These are phyloP conservation scores for Neospermospora avenae DNA, from an alignment of 2,329 filamentous ascomycete species.

Conservation along the genomic window DNA sequence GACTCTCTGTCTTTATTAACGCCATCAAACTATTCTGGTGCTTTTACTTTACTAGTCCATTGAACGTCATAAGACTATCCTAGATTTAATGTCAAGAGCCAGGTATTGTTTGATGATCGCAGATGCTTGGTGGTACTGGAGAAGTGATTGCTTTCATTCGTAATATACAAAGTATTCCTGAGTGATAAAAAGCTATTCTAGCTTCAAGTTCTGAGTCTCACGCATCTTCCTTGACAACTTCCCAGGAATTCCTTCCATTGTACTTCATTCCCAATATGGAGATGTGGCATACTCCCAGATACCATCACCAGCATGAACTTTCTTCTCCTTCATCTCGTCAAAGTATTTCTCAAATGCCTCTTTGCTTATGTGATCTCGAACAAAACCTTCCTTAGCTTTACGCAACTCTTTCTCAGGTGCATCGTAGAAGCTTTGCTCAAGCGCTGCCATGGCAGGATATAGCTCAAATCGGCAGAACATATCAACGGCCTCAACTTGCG, in stretches of 20 bases:
- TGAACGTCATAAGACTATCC: too few species aligned
- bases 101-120: too few species aligned
- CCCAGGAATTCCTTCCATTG: neutral
- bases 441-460: neutral
- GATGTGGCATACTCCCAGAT: neutral
- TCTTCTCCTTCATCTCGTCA: neutral
- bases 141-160: too few species aligned
- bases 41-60: too few species aligned
- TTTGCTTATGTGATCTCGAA: neutral
- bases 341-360: slow-evolving; percentile 9
- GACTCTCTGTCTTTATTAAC: too few species aligned
- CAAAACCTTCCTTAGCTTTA: neutral
- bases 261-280: neutral
- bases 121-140: too few species aligned
- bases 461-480: neutral
- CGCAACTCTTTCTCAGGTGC: neutral
- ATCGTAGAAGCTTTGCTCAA: neutral
- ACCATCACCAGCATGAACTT: neutral
- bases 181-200: too few species aligned
- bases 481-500: slow-evolving; percentile 10
- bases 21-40: too few species aligned
- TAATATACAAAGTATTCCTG: too few species aligned
- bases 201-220: neutral
- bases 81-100: too few species aligned
- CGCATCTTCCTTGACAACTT: neutral